A percentile compares a stretch with the other conserved stretches of the same genome.
These are phyloP conservation scores for Penicillium paneum DNA, from an alignment of 2,329 filamentous ascomycete genomes.

Conservation along the genomic window DNA sequence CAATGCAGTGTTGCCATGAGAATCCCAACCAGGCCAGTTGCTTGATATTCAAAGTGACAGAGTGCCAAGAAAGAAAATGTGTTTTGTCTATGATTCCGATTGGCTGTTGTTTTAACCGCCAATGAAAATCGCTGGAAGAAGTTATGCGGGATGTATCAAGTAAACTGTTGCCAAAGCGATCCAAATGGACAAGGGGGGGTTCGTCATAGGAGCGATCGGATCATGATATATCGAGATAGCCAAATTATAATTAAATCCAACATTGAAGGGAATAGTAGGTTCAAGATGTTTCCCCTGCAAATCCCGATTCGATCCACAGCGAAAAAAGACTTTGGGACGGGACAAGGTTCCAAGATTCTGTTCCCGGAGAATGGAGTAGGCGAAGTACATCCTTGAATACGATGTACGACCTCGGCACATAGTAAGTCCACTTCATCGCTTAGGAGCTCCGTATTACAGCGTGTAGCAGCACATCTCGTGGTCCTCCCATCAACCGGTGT, in stretches of 20 bases:
- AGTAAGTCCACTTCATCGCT: not conserved
- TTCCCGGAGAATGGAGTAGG: not conserved
- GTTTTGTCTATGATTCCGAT: not conserved
- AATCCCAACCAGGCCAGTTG: not conserved
- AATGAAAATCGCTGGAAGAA: slow-evolving; percentile 1
- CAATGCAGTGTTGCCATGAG: not conserved
- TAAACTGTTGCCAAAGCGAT: not conserved
- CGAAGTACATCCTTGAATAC: no score
- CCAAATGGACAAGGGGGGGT: not conserved
- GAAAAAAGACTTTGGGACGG: not conserved
- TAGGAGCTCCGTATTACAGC: not conserved
- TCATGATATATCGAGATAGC: not conserved
- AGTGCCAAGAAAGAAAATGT: not conserved
- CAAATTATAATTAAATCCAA: not conserved
- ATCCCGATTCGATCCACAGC: not conserved
- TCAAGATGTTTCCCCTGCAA: not conserved
- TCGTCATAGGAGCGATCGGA: not conserved
- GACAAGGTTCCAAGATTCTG: not conserved
- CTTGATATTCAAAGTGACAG: not conserved
- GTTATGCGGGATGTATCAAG: not conserved
- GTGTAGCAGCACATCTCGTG: slow-evolving; percentile 7
- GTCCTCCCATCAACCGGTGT: slow-evolving; percentile 2
- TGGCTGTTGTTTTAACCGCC: not conserved
- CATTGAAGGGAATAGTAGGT: not conserved
- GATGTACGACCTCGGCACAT: no score